Conservation (phyloP, 1,284 basidiomycete species). For the Heterobasidion parviporum region DNA sequence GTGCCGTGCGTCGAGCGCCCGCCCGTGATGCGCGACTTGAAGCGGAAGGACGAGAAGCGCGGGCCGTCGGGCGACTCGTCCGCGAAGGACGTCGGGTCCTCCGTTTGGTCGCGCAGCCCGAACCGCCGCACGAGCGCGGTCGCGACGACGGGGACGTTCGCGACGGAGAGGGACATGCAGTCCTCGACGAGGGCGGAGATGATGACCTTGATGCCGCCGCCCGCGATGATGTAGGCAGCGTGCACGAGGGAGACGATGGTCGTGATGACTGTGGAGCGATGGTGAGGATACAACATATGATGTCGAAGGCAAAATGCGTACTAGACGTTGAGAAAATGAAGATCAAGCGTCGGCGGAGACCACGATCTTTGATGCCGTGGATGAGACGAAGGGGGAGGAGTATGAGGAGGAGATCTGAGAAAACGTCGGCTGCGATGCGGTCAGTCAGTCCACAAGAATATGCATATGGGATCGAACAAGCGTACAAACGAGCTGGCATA, state of each 20-base stretch:
- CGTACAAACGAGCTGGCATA: constrained; percentile 31
- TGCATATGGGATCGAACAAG: constrained; percentile 1
- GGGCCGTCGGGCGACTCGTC: constrained; percentile 10
- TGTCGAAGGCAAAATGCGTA: constrained; percentile 3
- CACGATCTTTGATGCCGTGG: constrained; percentile 22
- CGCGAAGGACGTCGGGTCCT: background rate
- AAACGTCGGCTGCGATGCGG: constrained; percentile 24
- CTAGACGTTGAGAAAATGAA: constrained; percentile 32
- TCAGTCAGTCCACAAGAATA: background rate
- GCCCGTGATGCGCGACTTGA: constrained; percentile 8
- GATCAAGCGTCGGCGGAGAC: constrained; percentile 26
- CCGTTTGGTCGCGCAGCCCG: background rate
- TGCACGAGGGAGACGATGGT: constrained; percentile 35
- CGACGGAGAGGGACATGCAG: constrained; percentile 29
- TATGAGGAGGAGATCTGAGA: constrained; percentile 29
- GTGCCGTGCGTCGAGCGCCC: background rate
- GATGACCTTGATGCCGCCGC: constrained; percentile 23
- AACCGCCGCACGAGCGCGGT: constrained; percentile 20
- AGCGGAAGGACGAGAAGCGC: constrained; percentile 11
- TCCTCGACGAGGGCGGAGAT: constrained; percentile 34
- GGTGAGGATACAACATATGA: background rate
- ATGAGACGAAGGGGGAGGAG: constrained; percentile 27
- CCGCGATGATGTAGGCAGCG: constrained; percentile 25
- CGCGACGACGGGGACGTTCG: constrained; percentile 31
- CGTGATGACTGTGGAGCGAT: constrained; percentile 17